These are phyloP conservation scores for Lithocarpus polystachyus DNA, from an alignment of 306 rosid genomes.

Conservation along the genomic window DNA sequence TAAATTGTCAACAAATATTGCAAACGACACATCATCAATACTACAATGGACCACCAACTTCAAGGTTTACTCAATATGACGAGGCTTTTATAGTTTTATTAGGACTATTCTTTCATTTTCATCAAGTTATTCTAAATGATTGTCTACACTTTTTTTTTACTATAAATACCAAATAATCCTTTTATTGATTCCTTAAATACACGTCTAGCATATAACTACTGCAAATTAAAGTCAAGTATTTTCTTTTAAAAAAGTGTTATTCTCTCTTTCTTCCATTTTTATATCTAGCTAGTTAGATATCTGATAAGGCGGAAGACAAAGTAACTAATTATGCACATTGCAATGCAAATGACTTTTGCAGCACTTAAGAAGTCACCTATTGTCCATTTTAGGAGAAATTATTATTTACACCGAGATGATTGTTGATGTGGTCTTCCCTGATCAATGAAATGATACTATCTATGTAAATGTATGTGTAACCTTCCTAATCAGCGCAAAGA, in stretches of 20 bases:
- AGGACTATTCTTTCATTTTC: too few species aligned
- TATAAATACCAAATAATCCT: not conserved
- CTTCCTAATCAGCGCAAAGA: too few species aligned
- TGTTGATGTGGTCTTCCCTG: too few species aligned
- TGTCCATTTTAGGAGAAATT: not conserved
- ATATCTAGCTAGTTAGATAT: not conserved
- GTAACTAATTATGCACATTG: not conserved
- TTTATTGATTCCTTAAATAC: not conserved
- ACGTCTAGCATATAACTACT: not conserved
- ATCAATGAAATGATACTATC: too few species aligned
- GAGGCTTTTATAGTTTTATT: too few species aligned
- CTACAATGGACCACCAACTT: conserved; percentile 1
- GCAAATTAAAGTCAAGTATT: not conserved
- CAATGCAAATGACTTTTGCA: conserved; percentile 10
- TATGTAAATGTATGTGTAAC: too few species aligned
- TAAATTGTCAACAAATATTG: not conserved
- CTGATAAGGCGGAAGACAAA: not conserved
- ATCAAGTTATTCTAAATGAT: too few species aligned
- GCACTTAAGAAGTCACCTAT: conserved; percentile 8
- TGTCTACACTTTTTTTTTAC: too few species aligned
- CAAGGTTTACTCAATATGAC: not conserved
- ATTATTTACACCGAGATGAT: too few species aligned
- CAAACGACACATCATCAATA: not conserved
- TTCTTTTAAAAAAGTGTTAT: not conserved
- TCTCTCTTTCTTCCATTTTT: not conserved